Evolutionary conservation across 257 asterid species (phyloP), one percentile per base, ranked within the genome.

Genomic region (Fraxinus americana): DNA sequence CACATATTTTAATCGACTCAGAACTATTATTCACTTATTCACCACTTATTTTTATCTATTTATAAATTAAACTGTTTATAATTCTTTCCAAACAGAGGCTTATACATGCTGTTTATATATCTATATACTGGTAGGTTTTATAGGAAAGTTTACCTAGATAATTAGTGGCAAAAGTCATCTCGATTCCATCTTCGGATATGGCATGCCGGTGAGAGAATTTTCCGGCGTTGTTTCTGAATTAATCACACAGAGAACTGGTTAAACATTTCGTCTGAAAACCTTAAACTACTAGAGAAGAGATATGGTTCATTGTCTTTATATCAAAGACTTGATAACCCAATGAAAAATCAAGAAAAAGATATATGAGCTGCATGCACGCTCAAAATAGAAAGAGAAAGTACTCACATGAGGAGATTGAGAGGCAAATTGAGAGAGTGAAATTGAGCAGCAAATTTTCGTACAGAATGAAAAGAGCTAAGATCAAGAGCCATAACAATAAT

Each of bases 91-190:
- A 38, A 38, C 1, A 38, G 10, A 38, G 41, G 41, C 10, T 4
- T 43, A 43, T 43, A 43, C 50, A 43, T 8, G 48, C 48, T 9
- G 3, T 41, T 41, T 41, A 41, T 43, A 11, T 43, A 43, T 43
- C 14, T 43, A 43, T 10, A 43, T 11, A 11, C 4, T 43, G 50
- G 50, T 43, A 11, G 50, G 50, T 43, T 11, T 43, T 43, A 43
- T 43, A 43, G 14, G 50, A 43, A 4, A 68, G 4, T 4, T 41
- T 88, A 91, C 98, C 99, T 79, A 93, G 85, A 74, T 93, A 89
- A 84, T 95, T 93, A 0, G 99, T 93, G 21, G 98, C 99, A 74
- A 95, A 95, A 1, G 99, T 91, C 97, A 95, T 91, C 93, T 95
- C 99, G 71, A 95, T 79, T 80, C 97, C 98, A 67, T 93, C 99